Base-by-base conservation (phyloP, 768 basidiomycete species). In the Cubamyces lactineus region DNA sequence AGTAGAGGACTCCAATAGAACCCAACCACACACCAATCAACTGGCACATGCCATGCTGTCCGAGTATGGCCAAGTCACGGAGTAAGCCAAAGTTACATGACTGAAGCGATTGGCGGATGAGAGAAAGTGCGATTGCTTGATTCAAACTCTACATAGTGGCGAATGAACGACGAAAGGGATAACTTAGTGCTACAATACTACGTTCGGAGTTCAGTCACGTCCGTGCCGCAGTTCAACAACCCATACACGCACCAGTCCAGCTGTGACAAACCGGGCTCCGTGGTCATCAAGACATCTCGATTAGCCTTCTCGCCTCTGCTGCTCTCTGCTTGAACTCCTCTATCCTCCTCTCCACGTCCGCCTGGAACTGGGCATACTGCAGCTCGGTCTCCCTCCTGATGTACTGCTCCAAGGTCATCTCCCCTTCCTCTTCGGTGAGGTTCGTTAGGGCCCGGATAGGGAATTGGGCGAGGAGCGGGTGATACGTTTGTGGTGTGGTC, bases 371-470 rank as follows among this genome's bases (percentile, higher is more conserved):
- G 65, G 87, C 85, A 66, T 84, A 86, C 73, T 92, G 82, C 48
- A 84, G 73, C 64, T 80, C 80, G 72, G 92, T 89, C 75, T 94
- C 91, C 66, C 85, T 83, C 57, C 87, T 80, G 60, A 94, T 86
- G 84, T 91, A 91, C 69, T 94, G 85, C 69, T 94, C 92, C 50
- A 95, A 81, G 0, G 91, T 89, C 89, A 94, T 88, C 19, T 79
- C 75, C 61, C 87, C 78, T 71, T 94, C 89, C 19, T 83, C 84
- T 47, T 88, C 88, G 6, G 80, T 84, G 42, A 91, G 76, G 23
- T 65, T 64, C 13, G 61, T 40, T 12, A 73, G 64, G 45, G 68
- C 62, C 45, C 64, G 65, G 45, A 73, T 48, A 6, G 74, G 66
- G 11, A 73, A 15, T 47, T 62, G 50, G 17, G 71, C 38, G 47